phyloP scores from a whole-genome alignment of 2,329 filamentous ascomycete genomes.

The Scedosporium minutisporum region DNA sequence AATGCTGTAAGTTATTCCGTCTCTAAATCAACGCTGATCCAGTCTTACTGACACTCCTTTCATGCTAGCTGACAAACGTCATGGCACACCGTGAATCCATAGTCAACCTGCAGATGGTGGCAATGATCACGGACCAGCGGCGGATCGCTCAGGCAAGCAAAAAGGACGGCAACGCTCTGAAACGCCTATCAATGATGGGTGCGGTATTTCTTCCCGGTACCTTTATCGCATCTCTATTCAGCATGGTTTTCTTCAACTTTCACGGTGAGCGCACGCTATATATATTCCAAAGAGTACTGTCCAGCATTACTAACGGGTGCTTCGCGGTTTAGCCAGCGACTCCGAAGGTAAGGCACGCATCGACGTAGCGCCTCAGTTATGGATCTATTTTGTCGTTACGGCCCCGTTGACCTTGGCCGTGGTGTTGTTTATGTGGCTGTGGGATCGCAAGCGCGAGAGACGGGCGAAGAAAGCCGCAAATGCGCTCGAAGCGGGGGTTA shows the following conservation, averaged over 20 bases:
- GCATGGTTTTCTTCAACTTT: slow-evolving; percentile 60
- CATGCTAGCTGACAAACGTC: slow-evolving; percentile 50
- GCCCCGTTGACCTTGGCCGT: slow-evolving; percentile 47
- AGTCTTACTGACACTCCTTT: not conserved
- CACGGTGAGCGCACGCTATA: slow-evolving; percentile 15
- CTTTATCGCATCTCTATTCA: slow-evolving; percentile 54
- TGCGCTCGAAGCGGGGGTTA: slow-evolving; percentile 44
- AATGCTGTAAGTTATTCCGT: slow-evolving; percentile 38
- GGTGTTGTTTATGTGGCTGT: slow-evolving; percentile 42
- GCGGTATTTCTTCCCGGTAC: slow-evolving; percentile 55
- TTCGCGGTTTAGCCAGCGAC: slow-evolving; percentile 21
- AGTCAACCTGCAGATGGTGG: slow-evolving; percentile 52
- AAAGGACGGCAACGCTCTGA: slow-evolving; percentile 54
- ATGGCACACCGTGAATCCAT: slow-evolving; percentile 56
- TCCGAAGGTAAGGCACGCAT: slow-evolving; percentile 36
- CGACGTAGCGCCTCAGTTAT: slow-evolving; percentile 42
- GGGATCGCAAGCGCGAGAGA: slow-evolving; percentile 40
- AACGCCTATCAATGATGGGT: slow-evolving; percentile 53
- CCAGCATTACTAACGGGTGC: not conserved
- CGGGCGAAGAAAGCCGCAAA: slow-evolving; percentile 36
- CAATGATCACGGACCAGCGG: slow-evolving; percentile 41
- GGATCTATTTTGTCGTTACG: slow-evolving; percentile 55
- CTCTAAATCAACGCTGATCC: not conserved
- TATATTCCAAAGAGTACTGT: slow-evolving; percentile 10
- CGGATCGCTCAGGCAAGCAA: slow-evolving; percentile 51